A percentile compares a stretch with the other conserved stretches of the same genome.
These are phyloP conservation scores for Tylopilus subfusipes DNA, from an alignment of 768 basidiomycete species.

Conservation along the genomic window DNA sequence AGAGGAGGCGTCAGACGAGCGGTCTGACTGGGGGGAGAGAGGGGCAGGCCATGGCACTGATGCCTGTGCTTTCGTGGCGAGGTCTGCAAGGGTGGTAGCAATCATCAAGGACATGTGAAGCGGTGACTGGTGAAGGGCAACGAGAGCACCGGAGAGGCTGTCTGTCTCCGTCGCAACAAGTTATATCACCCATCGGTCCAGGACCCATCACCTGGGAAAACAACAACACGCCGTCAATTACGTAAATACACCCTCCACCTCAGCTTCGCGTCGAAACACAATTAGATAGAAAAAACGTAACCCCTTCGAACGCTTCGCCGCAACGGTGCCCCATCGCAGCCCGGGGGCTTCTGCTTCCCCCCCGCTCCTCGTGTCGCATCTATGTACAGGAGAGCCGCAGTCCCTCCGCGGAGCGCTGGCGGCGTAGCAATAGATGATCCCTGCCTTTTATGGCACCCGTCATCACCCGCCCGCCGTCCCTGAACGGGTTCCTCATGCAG, in stretches of 20 bases:
- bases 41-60: slow-evolving; percentile 11
- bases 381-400: neutral
- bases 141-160: slow-evolving; percentile 4
- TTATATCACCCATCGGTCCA: slow-evolving; percentile 32
- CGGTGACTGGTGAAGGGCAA: slow-evolving; percentile 9
- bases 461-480: slow-evolving; percentile 20
- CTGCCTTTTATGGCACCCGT: slow-evolving; percentile 14
- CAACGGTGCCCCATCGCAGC: neutral
- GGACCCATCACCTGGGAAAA: slow-evolving; percentile 30
- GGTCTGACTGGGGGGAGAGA: slow-evolving; percentile 7
- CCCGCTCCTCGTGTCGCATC: neutral
- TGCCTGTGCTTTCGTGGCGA: slow-evolving; percentile 28
- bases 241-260: slow-evolving; percentile 7
- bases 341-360: slow-evolving; percentile 7
- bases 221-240: slow-evolving; percentile 14
- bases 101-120: slow-evolving; percentile 32
- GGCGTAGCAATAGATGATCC: slow-evolving; percentile 9
- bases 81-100: slow-evolving; percentile 22
- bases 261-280: slow-evolving; percentile 15
- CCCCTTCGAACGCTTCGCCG: slow-evolving; percentile 1
- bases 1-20: slow-evolving; percentile 9
- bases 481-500: slow-evolving; percentile 21
- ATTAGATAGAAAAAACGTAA: neutral
- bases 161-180: slow-evolving; percentile 25
- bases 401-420: slow-evolving; percentile 21